Evolutionary conservation across 2,329 filamentous ascomycete species (phyloP).

Genomic region (Coniochaeta sp.): DNA sequence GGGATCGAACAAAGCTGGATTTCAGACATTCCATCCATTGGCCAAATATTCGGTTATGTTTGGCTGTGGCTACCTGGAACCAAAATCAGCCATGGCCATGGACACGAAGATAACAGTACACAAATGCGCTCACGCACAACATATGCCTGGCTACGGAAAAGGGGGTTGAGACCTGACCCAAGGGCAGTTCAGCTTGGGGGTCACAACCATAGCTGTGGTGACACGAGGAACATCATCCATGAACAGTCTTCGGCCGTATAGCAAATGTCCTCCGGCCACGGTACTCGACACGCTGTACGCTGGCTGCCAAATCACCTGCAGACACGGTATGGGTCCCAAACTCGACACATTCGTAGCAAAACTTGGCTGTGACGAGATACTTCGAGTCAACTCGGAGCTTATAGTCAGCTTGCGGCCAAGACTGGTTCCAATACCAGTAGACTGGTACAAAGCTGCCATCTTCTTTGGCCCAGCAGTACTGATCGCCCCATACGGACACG

Average conservation of each 20-base stretch:
- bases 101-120: too few species aligned
- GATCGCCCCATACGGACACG: not conserved
- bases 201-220: not conserved
- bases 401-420: not conserved
- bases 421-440: conserved; percentile 2
- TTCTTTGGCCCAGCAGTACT: not conserved
- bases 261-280: not conserved
- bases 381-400: not conserved
- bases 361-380: not conserved
- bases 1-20: too few species aligned
- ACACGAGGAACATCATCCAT: not conserved
- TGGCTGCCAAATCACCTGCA: not conserved
- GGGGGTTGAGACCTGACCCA: too few species aligned
- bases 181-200: not conserved
- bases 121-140: too few species aligned
- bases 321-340: not conserved
- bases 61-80: too few species aligned
- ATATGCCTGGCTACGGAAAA: too few species aligned
- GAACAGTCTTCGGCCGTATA: not conserved
- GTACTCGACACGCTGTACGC: not conserved
- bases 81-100: too few species aligned
- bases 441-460: not conserved
- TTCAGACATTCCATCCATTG: too few species aligned
- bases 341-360: conserved; percentile 1
- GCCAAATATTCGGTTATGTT: too few species aligned